Percentiles rank a stretch among this genome's conserved stretches.
phyloP scores from a whole-genome alignment of 192 early-diverging fungal species.

The Entomortierella chlamydospora region DNA sequence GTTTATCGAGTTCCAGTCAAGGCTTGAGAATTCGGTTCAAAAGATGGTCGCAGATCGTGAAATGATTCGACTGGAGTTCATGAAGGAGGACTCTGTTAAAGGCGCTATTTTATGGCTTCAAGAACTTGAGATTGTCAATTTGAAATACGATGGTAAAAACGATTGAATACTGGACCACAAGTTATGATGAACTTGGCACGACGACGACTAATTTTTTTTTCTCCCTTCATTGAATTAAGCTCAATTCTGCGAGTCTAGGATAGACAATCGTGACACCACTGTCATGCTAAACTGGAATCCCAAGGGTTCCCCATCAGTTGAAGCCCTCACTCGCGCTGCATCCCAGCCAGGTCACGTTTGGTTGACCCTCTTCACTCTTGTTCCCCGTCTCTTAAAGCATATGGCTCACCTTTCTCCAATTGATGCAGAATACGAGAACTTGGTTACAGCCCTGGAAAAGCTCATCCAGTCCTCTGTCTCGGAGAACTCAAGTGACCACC shows the following conservation, averaged over 20 bases:
- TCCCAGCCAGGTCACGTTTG: constrained; percentile 49
- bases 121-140: constrained; percentile 63
- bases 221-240: constrained; percentile 43
- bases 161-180: too few species aligned
- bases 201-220: constrained; percentile 3
- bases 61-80: constrained; percentile 71
- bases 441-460: constrained; percentile 9
- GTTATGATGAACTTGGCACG: constrained; percentile 9
- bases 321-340: constrained; percentile 56
- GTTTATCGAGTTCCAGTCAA: constrained; percentile 83
- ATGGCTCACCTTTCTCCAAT: constrained; percentile 26
- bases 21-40: constrained; percentile 81
- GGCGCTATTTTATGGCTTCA: constrained; percentile 63
- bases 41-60: constrained; percentile 74
- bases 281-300: constrained; percentile 72
- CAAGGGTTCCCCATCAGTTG: constrained; percentile 30
- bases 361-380: constrained; percentile 43
- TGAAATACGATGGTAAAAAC: constrained; percentile 70
- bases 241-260: constrained; percentile 50
- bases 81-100: constrained; percentile 62
- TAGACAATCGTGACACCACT: constrained; percentile 80
- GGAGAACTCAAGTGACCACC: not conserved
- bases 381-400: constrained; percentile 35
- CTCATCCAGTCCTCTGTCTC: not conserved
- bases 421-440: constrained; percentile 31